phyloP scores from a whole-genome alignment of 192 early-diverging fungal genomes.

The Obelidium mucronatum region DNA sequence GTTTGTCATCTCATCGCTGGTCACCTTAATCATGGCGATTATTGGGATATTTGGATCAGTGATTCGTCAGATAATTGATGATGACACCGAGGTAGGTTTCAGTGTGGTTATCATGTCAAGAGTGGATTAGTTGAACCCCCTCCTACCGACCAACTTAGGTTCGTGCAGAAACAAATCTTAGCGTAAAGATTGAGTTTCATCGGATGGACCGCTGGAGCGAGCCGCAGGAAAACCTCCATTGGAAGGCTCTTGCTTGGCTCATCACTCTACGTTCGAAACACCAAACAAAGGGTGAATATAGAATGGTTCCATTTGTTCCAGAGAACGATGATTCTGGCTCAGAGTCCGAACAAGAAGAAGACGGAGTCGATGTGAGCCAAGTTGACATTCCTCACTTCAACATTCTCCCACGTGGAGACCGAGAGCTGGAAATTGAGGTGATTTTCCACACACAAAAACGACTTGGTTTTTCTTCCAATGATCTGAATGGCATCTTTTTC shows the following conservation, averaged over 20 bases:
- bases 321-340: constrained; percentile 30
- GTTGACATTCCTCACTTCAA: constrained; percentile 41
- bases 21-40: constrained; percentile 38
- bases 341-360: constrained; percentile 27
- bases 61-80: constrained; percentile 21
- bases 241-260: constrained; percentile 38
- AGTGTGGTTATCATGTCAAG: not conserved
- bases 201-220: constrained; percentile 32
- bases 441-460: too few relatives aligned
- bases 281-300: constrained; percentile 35
- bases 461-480: too few relatives aligned
- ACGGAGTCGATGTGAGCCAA: constrained; percentile 13
- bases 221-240: constrained; percentile 26
- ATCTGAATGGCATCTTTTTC: too few relatives aligned
- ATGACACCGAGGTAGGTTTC: constrained; percentile 19
- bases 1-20: constrained; percentile 43
- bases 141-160: not conserved
- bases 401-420: constrained; percentile 43
- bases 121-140: not conserved
- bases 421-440: constrained; percentile 40
- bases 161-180: not conserved
- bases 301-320: constrained; percentile 36
- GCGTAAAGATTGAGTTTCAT: constrained; percentile 41
- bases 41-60: constrained; percentile 30
- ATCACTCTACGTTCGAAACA: constrained; percentile 26